Evolutionary conservation across 768 basidiomycete genomes (phyloP).

Genomic region (Rhodotorula babjevae): DNA sequence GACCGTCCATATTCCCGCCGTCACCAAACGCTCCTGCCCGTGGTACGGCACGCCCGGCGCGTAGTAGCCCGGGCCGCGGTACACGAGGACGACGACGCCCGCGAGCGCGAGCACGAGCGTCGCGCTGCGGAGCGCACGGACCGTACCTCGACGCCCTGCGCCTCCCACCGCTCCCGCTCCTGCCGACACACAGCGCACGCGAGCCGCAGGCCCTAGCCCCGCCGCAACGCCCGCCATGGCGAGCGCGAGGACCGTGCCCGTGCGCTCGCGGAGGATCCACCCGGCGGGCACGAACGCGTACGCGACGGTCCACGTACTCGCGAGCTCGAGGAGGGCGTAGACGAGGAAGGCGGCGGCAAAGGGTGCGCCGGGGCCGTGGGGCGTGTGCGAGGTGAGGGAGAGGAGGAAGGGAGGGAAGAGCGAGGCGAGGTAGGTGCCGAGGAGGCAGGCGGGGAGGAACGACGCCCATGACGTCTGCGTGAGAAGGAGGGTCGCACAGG

Average conservation of each 20-base stretch:
- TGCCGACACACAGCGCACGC: background rate
- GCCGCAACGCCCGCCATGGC: constrained; percentile 9
- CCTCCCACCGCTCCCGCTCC: background rate
- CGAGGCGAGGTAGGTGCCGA: constrained; percentile 17
- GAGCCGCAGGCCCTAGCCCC: constrained; percentile 10
- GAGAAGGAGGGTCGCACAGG: constrained; percentile 2
- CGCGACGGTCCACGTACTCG: constrained; percentile 20
- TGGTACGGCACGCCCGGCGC: constrained; percentile 6
- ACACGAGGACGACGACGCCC: background rate
- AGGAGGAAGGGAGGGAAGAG: constrained; percentile 20
- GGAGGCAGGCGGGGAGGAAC: constrained; percentile 16
- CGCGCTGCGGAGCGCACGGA: background rate
- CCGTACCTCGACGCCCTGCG: background rate
- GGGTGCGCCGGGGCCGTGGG: background rate
- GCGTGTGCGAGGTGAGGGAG: background rate
- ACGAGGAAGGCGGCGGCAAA: constrained; percentile 20
- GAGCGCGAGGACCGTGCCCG: constrained; percentile 25
- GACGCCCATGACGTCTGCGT: constrained; percentile 6
- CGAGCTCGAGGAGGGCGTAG: constrained; percentile 27
- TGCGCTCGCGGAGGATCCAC: constrained; percentile 24
- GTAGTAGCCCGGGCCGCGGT: background rate
- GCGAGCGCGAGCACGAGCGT: constrained; percentile 6
- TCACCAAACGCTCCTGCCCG: constrained; percentile 57
- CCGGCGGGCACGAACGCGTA: constrained; percentile 39
- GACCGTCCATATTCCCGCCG: constrained; percentile 83